These are phyloP conservation scores for Coffea humblotiana DNA, from an alignment of 305 asterid genomes.

Conservation along the genomic window DNA sequence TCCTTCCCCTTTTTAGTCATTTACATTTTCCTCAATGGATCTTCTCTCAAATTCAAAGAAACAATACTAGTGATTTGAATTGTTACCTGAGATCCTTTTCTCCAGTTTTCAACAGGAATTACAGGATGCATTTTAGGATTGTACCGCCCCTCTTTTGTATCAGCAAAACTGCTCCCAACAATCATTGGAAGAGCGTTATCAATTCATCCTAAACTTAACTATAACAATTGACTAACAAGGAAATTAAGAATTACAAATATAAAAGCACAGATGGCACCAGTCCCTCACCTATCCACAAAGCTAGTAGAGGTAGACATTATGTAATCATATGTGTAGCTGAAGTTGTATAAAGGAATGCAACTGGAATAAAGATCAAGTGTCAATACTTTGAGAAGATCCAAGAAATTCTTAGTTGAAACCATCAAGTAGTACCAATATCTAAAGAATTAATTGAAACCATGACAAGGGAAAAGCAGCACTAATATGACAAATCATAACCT, in stretches of 20 bases:
- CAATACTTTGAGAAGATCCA: constrained; percentile 10
- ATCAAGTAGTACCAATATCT: not conserved
- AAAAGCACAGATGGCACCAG: constrained; percentile 16
- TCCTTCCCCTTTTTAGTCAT: not conserved
- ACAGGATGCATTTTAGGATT: constrained; percentile 91
- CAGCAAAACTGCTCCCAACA: constrained; percentile 71
- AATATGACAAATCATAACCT: constrained; percentile 43
- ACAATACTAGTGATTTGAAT: constrained; percentile 20
- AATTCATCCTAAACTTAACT: not conserved
- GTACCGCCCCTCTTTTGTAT: constrained; percentile 83
- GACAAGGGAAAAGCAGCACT: not conserved
- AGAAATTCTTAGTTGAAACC: not conserved
- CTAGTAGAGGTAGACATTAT: constrained; percentile 84
- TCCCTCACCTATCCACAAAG: constrained; percentile 83
- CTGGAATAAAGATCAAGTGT: constrained; percentile 46
- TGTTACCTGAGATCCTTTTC: constrained; percentile 96
- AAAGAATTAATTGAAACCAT: not conserved
- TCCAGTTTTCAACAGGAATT: constrained; percentile 79
- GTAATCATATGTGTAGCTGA: constrained; percentile 88
- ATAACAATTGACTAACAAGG: not conserved
- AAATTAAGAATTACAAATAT: constrained; percentile 9
- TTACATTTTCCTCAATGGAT: not conserved
- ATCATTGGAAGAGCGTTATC: not conserved
- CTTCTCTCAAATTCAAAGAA: constrained; percentile 11
- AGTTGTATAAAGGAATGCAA: constrained; percentile 92